Evolutionary conservation across 306 rosid species (phyloP).

Genomic region (Lathyrus aphaca): DNA sequence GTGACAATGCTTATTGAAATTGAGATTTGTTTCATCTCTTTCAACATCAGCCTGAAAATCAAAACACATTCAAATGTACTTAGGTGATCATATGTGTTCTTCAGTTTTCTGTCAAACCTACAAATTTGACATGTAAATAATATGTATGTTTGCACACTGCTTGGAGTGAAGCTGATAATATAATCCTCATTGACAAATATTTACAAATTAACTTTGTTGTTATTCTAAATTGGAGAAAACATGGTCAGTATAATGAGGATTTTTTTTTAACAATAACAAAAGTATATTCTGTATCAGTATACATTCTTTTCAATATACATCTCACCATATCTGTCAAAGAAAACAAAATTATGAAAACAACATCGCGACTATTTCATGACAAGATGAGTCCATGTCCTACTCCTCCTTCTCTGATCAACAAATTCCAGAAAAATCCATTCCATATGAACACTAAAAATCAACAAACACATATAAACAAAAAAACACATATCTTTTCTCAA

Average conservation of each 20-base stretch:
- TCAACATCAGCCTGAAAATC: too few species aligned
- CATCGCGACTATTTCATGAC: slow-evolving; percentile 40
- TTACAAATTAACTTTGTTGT: slow-evolving; percentile 8
- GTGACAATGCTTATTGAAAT: slow-evolving; percentile 11
- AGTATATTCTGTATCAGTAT: slow-evolving; percentile 34
- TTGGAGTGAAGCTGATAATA: slow-evolving; percentile 15
- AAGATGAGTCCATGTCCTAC: too few species aligned
- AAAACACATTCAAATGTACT: too few species aligned
- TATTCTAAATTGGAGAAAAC: slow-evolving; percentile 21
- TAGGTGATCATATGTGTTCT: slow-evolving; percentile 93
- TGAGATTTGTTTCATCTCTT: too few species aligned
- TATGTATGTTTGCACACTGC: too few species aligned
- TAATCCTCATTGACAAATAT: slow-evolving; percentile 30
- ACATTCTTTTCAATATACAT: too few species aligned
- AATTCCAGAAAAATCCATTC: too few species aligned
- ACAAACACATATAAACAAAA: too few species aligned
- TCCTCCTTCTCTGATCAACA: too few species aligned
- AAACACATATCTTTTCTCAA: too few species aligned
- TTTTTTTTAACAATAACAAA: background rate
- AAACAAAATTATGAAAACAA: slow-evolving; percentile 15
- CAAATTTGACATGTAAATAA: slow-evolving; percentile 22
- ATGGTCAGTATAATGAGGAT: slow-evolving; percentile 16
- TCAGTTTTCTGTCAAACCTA: slow-evolving; percentile 98
- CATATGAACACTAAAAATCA: too few species aligned
- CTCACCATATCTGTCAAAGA: slow-evolving; percentile 72